Evolutionary conservation across 2,329 filamentous ascomycete species (phyloP), one percentile per base, ranked within the genome.

Genomic region (Fusarium sp.): DNA sequence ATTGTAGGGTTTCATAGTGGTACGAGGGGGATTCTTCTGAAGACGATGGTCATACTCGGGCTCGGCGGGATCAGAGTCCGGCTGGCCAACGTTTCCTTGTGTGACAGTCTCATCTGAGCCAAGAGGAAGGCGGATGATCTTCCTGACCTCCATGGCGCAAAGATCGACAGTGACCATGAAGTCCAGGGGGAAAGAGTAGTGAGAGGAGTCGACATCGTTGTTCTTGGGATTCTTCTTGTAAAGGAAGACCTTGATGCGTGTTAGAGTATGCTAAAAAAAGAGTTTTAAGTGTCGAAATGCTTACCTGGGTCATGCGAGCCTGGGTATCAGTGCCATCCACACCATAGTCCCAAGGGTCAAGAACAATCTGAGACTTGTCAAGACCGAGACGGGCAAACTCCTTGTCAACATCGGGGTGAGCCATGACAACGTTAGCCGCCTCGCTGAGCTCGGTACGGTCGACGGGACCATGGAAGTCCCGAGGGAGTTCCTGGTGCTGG

Each of bases 11-110:
- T 78, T 81, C 13, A 81, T 79, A n/a, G 76, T 79, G 1, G 71
- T 75, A 4, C 81, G 67, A 23, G 35, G 2, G 72, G 66, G 58
- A 2, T 70, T 71, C 9, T 78, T 70, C 20, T 71, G 69, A 10
- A 82, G 64, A 18, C 75, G 75, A 0, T 81, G 81, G 39, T 82
- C 78, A 39, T 82, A 82, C 45, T 82, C 81, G 83, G 82, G 66
- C 45, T 72, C 59, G 2, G 60, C 66, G 11, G 66, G 66, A 13
- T 68, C 66, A 10, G 66, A 65, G 35, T 65, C 66, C 2, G 58
- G 45, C 27, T 58, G 64, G 20, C 52, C 30, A 7, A 63, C 64
- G 14, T 70, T 65, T 23, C 48, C 62, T 30, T 41, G 41, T 10
- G 41, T 37, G 5, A 59, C 62, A 5, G 5, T 39, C 35, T 41